Base-by-base conservation (phyloP, 352 stramenopile genomes). In the Peronospora destructor region DNA sequence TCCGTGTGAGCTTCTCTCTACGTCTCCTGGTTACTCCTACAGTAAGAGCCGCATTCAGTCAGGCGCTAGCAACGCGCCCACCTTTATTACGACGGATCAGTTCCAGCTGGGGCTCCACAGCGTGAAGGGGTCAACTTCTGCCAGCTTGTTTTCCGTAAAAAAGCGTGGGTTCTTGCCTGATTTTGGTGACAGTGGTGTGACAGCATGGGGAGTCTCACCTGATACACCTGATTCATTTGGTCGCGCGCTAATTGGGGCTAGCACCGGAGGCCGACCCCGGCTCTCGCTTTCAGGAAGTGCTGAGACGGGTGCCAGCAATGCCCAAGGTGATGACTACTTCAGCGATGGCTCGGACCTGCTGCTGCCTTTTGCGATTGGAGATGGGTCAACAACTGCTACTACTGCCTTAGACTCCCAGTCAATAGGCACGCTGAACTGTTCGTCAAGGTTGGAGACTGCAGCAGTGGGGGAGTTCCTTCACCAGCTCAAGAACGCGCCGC, bases 391-490 rank as follows among this genome's bases (percentile, higher is more conserved):
- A 2, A 50, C 53, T 7, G 63, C 57, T 33, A 80, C 71, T 3
- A 85, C 71, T 16, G 48, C 74, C 29, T 74, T 66, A 1, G 70
- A 76, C 14, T 76, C 74, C 0, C 66, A 54, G 3, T 65, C 50
- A 9, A 54, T 53, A 5, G 64, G 55, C 40, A 33, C 49, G 17
- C 25, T 51, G 0, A 61, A 51, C 12, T 53, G 43, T 23, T 65
- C 51, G 4, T 53, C 49, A 1, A 28, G 57, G 12, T 76, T 73
- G 56, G 71, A 85, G 8, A 82, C 67, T 7, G 77, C 76, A 8
- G 81, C 74, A 0, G 77, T 93, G 23, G 79, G 79, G 3, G 84
- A 68, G 45, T 93, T 93, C 40, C 53, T 93, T 1, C 68, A 91
- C 43, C 75, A 91, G 43, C 53, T 93, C 25, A 91, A 91, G 58